Percentiles rank a stretch among this genome's conserved stretches.
These are phyloP conservation scores for Mycena amicta DNA, from an alignment of 768 basidiomycete species.

Conservation along the genomic window DNA sequence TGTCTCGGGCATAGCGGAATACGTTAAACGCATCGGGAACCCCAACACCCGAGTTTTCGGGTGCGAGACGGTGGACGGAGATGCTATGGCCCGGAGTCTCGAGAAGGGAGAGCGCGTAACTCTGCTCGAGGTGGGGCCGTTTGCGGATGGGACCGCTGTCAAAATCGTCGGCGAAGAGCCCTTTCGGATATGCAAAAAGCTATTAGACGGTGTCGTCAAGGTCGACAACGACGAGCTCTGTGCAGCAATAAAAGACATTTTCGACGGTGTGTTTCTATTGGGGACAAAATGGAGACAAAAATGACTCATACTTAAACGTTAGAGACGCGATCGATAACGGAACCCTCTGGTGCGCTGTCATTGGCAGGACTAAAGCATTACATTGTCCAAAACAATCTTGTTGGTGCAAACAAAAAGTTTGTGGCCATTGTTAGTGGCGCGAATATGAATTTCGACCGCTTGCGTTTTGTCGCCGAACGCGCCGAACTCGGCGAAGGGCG, in stretches of 20 bases:
- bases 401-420: conserved; percentile 84
- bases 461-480: conserved; percentile 98
- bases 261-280: conserved; percentile 69
- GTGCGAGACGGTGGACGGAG: conserved; percentile 93
- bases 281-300: neutral
- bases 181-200: conserved; percentile 86
- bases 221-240: conserved; percentile 96
- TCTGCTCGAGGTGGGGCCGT: conserved; percentile 89
- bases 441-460: conserved; percentile 98
- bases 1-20: conserved; percentile 86
- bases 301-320: conserved; percentile 1
- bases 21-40: conserved; percentile 89
- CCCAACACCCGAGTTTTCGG: conserved; percentile 83
- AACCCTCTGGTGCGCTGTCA: conserved; percentile 93
- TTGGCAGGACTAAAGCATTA: conserved; percentile 91
- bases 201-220: conserved; percentile 81
- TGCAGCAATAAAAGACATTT: conserved; percentile 98
- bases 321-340: conserved; percentile 96
- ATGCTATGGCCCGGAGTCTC: conserved; percentile 89
- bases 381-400: conserved; percentile 77
- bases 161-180: conserved; percentile 94
- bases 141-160: conserved; percentile 97
- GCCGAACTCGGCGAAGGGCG: conserved; percentile 95
- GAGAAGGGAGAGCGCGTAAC: conserved; percentile 80
- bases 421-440: conserved; percentile 94